Percentiles rank a stretch among this genome's conserved stretches.
phyloP scores from a whole-genome alignment of 148 eudicot species.

The Chenopodium album region DNA sequence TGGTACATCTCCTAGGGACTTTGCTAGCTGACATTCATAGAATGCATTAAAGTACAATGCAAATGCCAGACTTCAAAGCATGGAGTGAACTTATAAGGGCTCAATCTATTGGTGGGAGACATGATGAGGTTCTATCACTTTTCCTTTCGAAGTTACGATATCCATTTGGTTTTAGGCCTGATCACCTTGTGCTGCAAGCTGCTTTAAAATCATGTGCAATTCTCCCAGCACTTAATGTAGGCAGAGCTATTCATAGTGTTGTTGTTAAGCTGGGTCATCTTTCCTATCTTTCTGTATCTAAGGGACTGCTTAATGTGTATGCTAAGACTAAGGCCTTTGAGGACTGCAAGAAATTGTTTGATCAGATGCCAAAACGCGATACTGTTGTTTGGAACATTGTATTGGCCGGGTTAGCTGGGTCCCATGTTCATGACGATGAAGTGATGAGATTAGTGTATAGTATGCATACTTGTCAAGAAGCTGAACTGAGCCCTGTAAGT shows the following conservation, averaged over 20 bases:
- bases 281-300: conserved; percentile 50
- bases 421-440: conserved; percentile 45
- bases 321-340: conserved; percentile 51
- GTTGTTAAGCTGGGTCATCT: conserved; percentile 57
- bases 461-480: conserved; percentile 35
- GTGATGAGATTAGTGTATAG: conserved; percentile 44
- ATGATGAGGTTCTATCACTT: conserved; percentile 32
- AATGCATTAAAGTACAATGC: background rate
- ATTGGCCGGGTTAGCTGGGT: conserved; percentile 60
- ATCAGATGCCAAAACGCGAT: conserved; percentile 32
- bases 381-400: conserved; percentile 67
- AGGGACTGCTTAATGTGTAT: conserved; percentile 75
- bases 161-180: conserved; percentile 41
- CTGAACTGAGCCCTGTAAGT: conserved; percentile 51
- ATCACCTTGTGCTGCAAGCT: conserved; percentile 42
- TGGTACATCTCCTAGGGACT: background rate
- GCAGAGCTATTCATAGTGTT: conserved; percentile 53
- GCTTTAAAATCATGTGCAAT: conserved; percentile 58
- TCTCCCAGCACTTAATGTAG: conserved; percentile 37
- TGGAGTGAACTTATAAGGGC: conserved; percentile 36
- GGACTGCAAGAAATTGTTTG: conserved; percentile 54
- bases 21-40: background rate
- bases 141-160: conserved; percentile 23
- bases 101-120: conserved; percentile 28
- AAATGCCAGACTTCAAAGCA: conserved; percentile 26